These are phyloP conservation scores for Keqinozyma sinolaborantium DNA, from an alignment of 1,139 yeast species.

Conservation along the genomic window DNA sequence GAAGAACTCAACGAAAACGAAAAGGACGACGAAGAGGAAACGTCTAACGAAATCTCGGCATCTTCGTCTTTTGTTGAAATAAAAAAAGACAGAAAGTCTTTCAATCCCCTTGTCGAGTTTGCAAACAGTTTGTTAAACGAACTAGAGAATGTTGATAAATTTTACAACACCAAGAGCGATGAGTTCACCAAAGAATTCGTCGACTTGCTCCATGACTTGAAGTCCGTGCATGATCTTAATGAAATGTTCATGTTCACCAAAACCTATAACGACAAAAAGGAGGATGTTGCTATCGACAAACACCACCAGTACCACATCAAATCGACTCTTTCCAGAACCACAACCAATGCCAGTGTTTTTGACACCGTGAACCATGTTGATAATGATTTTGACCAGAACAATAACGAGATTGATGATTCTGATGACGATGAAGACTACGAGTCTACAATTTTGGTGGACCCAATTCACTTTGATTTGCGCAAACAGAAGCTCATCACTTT, in stretches of 20 bases:
- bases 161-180: constrained; percentile 47
- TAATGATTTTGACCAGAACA: constrained; percentile 14
- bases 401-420: constrained; percentile 37
- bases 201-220: constrained; percentile 38
- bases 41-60: not conserved
- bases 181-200: constrained; percentile 46
- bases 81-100: constrained; percentile 4
- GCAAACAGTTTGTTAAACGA: constrained; percentile 51
- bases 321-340: constrained; percentile 25
- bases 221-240: constrained; percentile 25
- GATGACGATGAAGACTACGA: constrained; percentile 39
- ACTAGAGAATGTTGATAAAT: constrained; percentile 52
- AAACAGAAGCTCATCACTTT: constrained; percentile 62
- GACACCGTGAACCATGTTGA: constrained; percentile 24
- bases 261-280: constrained; percentile 18
- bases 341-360: constrained; percentile 26
- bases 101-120: constrained; percentile 25
- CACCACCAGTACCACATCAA: constrained; percentile 21
- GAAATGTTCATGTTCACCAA: constrained; percentile 26
- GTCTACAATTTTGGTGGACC: constrained; percentile 39
- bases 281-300: constrained; percentile 11
- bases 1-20: constrained; percentile 3
- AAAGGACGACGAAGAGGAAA: not conserved
- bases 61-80: not conserved
- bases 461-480: constrained; percentile 44